Conservation (phyloP, 2,329 filamentous ascomycete genomes). For the Aspergillus melleus region DNA sequence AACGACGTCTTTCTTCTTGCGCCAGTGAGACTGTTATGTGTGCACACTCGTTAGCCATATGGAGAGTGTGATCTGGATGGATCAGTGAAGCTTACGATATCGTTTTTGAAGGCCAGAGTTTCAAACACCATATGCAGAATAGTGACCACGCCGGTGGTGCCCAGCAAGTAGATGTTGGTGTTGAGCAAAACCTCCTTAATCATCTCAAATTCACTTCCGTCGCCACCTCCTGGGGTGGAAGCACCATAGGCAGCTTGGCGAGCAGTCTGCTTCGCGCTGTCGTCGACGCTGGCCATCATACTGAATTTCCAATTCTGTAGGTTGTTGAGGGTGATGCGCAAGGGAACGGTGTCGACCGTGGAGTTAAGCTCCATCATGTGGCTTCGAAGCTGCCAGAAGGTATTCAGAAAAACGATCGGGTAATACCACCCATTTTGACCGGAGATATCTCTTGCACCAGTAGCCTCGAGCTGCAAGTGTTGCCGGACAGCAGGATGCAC, state of each 20-base stretch:
- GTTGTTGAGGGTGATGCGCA: slow-evolving; percentile 82
- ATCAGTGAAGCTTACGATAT: slow-evolving; percentile 62
- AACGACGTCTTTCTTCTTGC: slow-evolving; percentile 99
- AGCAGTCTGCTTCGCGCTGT: slow-evolving; percentile 80
- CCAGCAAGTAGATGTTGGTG: slow-evolving; percentile 88
- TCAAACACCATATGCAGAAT: slow-evolving; percentile 94
- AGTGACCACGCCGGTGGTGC: slow-evolving; percentile 78
- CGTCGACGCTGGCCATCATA: slow-evolving; percentile 79
- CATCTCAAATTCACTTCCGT: slow-evolving; percentile 93
- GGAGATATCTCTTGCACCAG: slow-evolving; percentile 75
- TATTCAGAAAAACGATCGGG: slow-evolving; percentile 88
- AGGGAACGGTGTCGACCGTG: slow-evolving; percentile 76
- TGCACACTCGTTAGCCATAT: not conserved
- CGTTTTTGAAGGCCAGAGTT: slow-evolving; percentile 93
- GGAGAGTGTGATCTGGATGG: not conserved
- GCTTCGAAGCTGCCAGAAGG: slow-evolving; percentile 90
- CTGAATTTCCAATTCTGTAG: slow-evolving; percentile 87
- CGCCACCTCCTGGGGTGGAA: slow-evolving; percentile 72
- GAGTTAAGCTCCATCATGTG: slow-evolving; percentile 93
- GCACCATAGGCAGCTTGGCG: slow-evolving; percentile 74
- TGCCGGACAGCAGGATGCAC: slow-evolving; percentile 74
- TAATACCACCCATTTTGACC: slow-evolving; percentile 94
- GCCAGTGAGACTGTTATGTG: slow-evolving; percentile 70
- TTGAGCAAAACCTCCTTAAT: slow-evolving; percentile 94
- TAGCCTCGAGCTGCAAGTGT: slow-evolving; percentile 76